phyloP scores from a whole-genome alignment of 1,284 basidiomycete genomes.

The Ustilago cynodontis region DNA sequence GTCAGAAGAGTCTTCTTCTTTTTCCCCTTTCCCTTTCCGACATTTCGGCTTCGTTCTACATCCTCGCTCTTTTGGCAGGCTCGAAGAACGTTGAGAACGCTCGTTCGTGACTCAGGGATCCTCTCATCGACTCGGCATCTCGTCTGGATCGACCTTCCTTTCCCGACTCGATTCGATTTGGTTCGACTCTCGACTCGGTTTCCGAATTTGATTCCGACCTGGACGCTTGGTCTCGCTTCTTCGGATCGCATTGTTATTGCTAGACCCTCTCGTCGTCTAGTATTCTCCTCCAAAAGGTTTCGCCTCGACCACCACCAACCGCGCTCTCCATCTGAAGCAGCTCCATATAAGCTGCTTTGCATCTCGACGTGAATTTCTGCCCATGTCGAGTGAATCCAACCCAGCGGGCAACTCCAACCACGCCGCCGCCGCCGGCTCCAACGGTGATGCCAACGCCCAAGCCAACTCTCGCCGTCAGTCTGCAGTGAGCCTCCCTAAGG shows the following conservation, averaged over 20 bases:
- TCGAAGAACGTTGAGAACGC: constrained; percentile 20
- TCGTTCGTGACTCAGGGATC: constrained; percentile 11
- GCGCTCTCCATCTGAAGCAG: constrained; percentile 29
- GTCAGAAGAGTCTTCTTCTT: constrained; percentile 22
- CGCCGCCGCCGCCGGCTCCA: constrained; percentile 45
- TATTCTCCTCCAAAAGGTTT: constrained; percentile 10
- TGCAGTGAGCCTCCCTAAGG: constrained; percentile 64
- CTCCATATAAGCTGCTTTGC: constrained; percentile 35
- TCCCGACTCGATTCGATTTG: constrained; percentile 7
- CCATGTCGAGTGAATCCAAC: constrained; percentile 55
- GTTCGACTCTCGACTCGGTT: constrained; percentile 11
- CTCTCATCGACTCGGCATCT: constrained; percentile 20
- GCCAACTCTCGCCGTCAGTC: constrained; percentile 57
- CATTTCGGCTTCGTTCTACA: constrained; percentile 25
- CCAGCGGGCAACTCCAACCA: constrained; percentile 46
- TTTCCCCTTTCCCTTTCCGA: constrained; percentile 10
- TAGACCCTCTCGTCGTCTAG: constrained; percentile 3
- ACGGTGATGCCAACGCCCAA: constrained; percentile 56
- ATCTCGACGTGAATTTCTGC: constrained; percentile 40
- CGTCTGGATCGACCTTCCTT: constrained; percentile 24
- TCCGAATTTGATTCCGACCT: constrained; percentile 20
- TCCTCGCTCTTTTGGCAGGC: constrained; percentile 16
- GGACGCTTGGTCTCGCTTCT: constrained; percentile 8
- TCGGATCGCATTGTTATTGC: constrained; percentile 3
- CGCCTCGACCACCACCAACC: constrained; percentile 8